Percentiles rank a stretch among this genome's conserved stretches.
Conservation (phyloP, 495 filamentous ascomycete species). For the Sordaria brevicollis region DNA sequence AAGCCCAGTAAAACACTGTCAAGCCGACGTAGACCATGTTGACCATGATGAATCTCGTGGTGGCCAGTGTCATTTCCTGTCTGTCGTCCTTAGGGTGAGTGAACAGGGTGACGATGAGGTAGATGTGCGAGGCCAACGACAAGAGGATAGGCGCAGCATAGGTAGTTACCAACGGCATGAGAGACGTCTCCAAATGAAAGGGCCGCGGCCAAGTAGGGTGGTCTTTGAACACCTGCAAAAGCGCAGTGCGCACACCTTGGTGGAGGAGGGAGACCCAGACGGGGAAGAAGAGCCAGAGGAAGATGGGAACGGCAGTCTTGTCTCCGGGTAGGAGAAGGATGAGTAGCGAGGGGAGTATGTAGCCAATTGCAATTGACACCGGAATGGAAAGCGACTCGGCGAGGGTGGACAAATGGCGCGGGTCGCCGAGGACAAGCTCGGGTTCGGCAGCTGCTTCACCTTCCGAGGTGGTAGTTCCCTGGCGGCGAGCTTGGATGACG, state of each 20-base stretch:
- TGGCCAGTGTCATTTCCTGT: slow-evolving; percentile 28
- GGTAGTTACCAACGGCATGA: slow-evolving; percentile 12
- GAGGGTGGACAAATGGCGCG: slow-evolving; percentile 20
- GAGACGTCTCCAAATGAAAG: slow-evolving; percentile 25
- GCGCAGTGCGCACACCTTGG: slow-evolving; percentile 12
- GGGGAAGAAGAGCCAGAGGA: slow-evolving; percentile 38
- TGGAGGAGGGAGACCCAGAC: slow-evolving; percentile 26
- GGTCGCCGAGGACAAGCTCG: slow-evolving; percentile 17
- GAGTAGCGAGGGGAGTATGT: slow-evolving; percentile 32
- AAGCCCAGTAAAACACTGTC: slow-evolving; percentile 32
- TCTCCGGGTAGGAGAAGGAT: slow-evolving; percentile 59
- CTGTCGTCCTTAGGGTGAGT: slow-evolving; percentile 21
- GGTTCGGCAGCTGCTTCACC: slow-evolving; percentile 2
- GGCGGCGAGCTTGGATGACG: slow-evolving; percentile 12
- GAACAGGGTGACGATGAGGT: slow-evolving; percentile 19
- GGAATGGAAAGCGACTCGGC: slow-evolving; percentile 31
- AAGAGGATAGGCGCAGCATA: slow-evolving; percentile 25
- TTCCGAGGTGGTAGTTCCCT: background rate
- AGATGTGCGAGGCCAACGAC: slow-evolving; percentile 22
- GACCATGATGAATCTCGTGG: slow-evolving; percentile 25
- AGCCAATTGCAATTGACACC: slow-evolving; percentile 26
- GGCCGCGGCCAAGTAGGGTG: background rate
- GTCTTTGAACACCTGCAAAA: slow-evolving; percentile 3
- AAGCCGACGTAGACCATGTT: slow-evolving; percentile 22
- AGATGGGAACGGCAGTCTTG: slow-evolving; percentile 52